Percentiles rank a stretch among this genome's conserved stretches.
These are phyloP conservation scores for Hansenula sp. DNA, from an alignment of 1,139 yeast species.

Conservation along the genomic window DNA sequence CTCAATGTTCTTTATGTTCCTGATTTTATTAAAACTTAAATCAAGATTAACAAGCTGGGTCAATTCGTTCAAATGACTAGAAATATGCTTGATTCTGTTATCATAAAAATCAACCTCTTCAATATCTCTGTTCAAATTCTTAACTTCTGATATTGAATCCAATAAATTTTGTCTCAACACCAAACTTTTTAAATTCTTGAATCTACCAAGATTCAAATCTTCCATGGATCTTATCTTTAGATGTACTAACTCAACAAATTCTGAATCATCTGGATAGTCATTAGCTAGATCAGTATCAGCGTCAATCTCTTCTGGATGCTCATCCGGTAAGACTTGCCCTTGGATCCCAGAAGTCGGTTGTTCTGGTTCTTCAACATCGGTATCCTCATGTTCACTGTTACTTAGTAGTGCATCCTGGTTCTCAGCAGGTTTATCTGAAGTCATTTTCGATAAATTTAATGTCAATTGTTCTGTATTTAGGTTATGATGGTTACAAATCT, in stretches of 20 bases:
- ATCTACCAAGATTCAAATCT: conserved; percentile 59
- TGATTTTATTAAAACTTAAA: conserved; percentile 86
- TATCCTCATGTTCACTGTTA: conserved; percentile 18
- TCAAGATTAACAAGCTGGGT: conserved; percentile 61
- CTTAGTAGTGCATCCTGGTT: conserved; percentile 2
- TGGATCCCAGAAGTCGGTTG: conserved; percentile 4
- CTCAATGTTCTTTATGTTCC: conserved; percentile 78
- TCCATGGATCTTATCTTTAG: conserved; percentile 67
- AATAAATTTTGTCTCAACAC: conserved; percentile 85
- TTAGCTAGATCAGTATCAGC: conserved; percentile 58
- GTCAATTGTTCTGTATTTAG: too few relatives aligned
- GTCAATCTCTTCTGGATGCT: conserved; percentile 38
- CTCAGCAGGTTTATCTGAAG: background rate
- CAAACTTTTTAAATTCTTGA: conserved; percentile 52
- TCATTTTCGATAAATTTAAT: background rate
- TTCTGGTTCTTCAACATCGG: conserved; percentile 14
- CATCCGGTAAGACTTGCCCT: conserved; percentile 55
- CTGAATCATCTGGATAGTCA: conserved; percentile 59
- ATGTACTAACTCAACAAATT: conserved; percentile 74
- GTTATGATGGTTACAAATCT: too few relatives aligned
- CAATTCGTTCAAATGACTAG: conserved; percentile 58
- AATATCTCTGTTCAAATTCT: conserved; percentile 53
- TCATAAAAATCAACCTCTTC: conserved; percentile 89
- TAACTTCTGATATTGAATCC: conserved; percentile 68
- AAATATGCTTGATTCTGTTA: conserved; percentile 84